Percentiles rank a stretch among this genome's conserved stretches.
phyloP scores from a whole-genome alignment of 106 monocot genomes.

The Triglochin maritima region DNA sequence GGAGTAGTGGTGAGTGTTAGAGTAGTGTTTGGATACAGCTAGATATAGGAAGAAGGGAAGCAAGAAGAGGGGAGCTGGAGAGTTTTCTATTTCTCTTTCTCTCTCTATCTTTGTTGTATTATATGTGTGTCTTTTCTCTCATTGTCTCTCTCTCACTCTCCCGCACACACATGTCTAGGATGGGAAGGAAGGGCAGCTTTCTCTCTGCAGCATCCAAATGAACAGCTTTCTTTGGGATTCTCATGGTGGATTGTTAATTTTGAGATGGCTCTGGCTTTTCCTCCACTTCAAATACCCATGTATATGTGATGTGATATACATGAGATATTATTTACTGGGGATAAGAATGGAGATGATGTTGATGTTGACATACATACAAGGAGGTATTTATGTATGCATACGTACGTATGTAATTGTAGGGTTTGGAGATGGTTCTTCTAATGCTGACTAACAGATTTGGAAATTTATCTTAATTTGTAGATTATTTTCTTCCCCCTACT shows the following conservation, averaged over 20 bases:
- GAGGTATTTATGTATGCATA: not conserved
- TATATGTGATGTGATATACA: no score
- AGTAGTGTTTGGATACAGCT: not conserved
- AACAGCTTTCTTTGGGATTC: constrained; percentile 16
- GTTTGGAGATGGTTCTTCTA: no score
- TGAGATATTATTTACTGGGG: no score
- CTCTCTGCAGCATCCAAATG: not conserved
- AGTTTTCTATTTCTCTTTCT: constrained; percentile 16
- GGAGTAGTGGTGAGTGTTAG: not conserved
- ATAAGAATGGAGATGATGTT: no score
- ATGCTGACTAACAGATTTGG: no score
- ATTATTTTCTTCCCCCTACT: no score
- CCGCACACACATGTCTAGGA: not conserved
- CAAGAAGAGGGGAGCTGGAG: not conserved
- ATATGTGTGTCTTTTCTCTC: constrained; percentile 9
- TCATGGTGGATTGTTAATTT: not conserved
- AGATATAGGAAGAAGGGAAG: not conserved
- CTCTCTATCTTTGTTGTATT: constrained; percentile 3
- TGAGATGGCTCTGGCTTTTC: no score
- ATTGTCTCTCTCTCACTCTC: constrained; percentile 1
- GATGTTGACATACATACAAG: not conserved
- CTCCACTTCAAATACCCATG: no score
- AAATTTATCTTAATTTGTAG: no score
- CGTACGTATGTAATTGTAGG: not conserved
- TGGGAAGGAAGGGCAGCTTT: constrained; percentile 6